Evolutionary conservation across 2,329 filamentous ascomycete species (phyloP), one percentile per base, ranked within the genome.

Genomic region (Sporothrix luriei): DNA sequence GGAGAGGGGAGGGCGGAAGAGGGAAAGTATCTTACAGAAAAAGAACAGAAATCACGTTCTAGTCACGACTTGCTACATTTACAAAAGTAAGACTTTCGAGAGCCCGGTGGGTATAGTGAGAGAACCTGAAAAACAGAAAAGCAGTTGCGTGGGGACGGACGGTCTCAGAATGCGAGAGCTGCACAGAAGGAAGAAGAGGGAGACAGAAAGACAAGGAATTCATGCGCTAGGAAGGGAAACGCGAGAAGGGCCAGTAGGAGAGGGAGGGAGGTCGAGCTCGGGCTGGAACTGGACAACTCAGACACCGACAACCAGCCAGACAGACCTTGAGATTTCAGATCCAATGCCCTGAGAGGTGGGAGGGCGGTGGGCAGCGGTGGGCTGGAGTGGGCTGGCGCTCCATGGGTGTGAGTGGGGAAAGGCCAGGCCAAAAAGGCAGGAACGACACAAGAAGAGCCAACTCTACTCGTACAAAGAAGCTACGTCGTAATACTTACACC

Each of bases 371-470:
- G 65, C 49, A 57, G 54, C 24, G 40, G 51, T 46, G 52, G 51
- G 66, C 49, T 55, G 51, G 52, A 40, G 52, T 38, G 54, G 52
- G 66, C 26, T 49, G 62, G 46, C 43, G 16, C 33, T 43, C n/a
- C 26, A 11, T 43, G 43, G 10, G 55, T 68, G 66, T 61, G 55
- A 43, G 67, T 62, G 54, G 67, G 46, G 55, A 68, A 43, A 26
- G 55, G 54, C 21, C 38, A 40, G 11, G 14, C 6, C 51, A 68
- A 54, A 68, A 54, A 13, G 67, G 67, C 48, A 68, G 55, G 67
- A 68, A 49, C 46, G 54, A 62, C 43, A 68, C 40, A 68, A 19
- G 46, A n/a, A 40, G 46, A 68, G 66, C 24, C 48, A 48, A 52
- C 48, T 21, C 26, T 11, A 14, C 10, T 40, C 10, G 5, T 40